These are phyloP conservation scores for Tremellales sp. DNA, from an alignment of 1,284 basidiomycete species.

Conservation along the genomic window DNA sequence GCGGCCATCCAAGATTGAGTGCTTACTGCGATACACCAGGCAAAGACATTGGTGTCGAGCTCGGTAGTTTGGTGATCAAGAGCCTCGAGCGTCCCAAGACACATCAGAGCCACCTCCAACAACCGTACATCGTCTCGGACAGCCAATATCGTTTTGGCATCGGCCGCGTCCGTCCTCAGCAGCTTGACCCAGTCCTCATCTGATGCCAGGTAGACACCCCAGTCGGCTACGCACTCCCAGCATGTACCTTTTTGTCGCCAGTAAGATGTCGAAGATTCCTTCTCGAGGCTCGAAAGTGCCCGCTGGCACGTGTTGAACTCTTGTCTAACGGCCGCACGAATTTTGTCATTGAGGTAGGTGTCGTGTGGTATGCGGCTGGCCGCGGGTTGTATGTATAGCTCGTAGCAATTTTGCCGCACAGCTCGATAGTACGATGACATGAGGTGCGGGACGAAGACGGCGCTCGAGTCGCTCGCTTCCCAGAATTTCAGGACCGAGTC, in stretches of 20 bases:
- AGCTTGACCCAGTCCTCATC: constrained; percentile 26
- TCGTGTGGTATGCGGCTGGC: constrained; percentile 27
- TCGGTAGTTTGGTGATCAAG: constrained; percentile 29
- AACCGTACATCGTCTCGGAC: constrained; percentile 8
- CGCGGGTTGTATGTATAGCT: constrained; percentile 31
- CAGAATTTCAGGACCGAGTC: too few species aligned
- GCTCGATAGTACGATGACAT: too few species aligned
- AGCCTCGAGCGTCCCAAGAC: too few species aligned
- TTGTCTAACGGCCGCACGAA: constrained; percentile 30
- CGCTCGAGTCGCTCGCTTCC: too few species aligned
- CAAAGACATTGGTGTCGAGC: constrained; percentile 21
- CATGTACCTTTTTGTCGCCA: constrained; percentile 14
- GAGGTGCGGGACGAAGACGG: too few species aligned
- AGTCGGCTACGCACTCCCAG: constrained; percentile 29
- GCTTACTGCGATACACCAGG: constrained; percentile 35
- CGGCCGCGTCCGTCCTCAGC: constrained; percentile 15
- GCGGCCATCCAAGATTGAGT: too few species aligned
- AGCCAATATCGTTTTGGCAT: constrained; percentile 14
- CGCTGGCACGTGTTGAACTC: too few species aligned
- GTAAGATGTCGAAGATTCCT: too few species aligned
- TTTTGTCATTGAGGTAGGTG: constrained; percentile 32
- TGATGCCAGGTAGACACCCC: constrained; percentile 45
- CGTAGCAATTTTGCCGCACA: too few species aligned
- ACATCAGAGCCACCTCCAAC: constrained; percentile 8
- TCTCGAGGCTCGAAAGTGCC: too few species aligned